Percentiles rank a stretch among this genome's conserved stretches.
phyloP scores from a whole-genome alignment of 306 rosid species.

The Pyrus pyrifolia region DNA sequence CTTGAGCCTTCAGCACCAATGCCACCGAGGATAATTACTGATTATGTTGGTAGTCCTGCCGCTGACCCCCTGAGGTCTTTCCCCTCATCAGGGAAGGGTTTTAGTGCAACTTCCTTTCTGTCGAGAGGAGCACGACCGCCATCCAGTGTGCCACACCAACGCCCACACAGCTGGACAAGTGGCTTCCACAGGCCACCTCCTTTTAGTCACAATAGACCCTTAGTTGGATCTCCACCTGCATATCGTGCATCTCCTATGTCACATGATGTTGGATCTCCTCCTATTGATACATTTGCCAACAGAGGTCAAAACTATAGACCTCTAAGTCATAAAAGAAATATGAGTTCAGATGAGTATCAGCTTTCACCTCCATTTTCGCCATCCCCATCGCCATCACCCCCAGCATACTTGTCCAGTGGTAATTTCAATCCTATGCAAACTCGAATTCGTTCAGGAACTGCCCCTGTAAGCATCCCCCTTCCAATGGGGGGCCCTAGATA shows the following conservation, averaged over 20 bases:
- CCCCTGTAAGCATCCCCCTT: slow-evolving; percentile 76
- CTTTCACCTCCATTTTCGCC: slow-evolving; percentile 88
- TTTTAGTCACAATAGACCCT: too few species aligned
- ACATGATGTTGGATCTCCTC: slow-evolving; percentile 50
- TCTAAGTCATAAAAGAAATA: slow-evolving; percentile 34
- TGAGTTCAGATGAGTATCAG: slow-evolving; percentile 55
- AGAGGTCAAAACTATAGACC: slow-evolving; percentile 37
- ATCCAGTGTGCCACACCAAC: slow-evolving; percentile 35
- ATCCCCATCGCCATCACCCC: slow-evolving; percentile 57
- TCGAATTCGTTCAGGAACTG: slow-evolving; percentile 56
- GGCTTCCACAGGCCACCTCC: slow-evolving; percentile 66
- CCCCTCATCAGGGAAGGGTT: slow-evolving; percentile 48
- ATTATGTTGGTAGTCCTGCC: slow-evolving; percentile 84
- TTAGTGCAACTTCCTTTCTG: slow-evolving; percentile 50
- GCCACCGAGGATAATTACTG: slow-evolving; percentile 60
- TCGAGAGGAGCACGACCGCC: slow-evolving; percentile 43
- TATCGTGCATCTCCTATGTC: slow-evolving; percentile 49
- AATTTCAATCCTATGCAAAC: slow-evolving; percentile 34
- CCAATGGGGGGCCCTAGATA: slow-evolving; percentile 45
- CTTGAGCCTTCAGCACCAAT: slow-evolving; percentile 54
- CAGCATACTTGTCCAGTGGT: slow-evolving; percentile 35
- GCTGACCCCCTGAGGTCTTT: slow-evolving; percentile 65
- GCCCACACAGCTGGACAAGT: slow-evolving; percentile 73
- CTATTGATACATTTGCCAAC: slow-evolving; percentile 39
- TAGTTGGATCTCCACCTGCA: slow-evolving; percentile 56